A percentile compares a stretch with the other conserved stretches of the same genome.
phyloP scores from a whole-genome alignment of 441 rosid species.

The Syzygium syzygioides region DNA sequence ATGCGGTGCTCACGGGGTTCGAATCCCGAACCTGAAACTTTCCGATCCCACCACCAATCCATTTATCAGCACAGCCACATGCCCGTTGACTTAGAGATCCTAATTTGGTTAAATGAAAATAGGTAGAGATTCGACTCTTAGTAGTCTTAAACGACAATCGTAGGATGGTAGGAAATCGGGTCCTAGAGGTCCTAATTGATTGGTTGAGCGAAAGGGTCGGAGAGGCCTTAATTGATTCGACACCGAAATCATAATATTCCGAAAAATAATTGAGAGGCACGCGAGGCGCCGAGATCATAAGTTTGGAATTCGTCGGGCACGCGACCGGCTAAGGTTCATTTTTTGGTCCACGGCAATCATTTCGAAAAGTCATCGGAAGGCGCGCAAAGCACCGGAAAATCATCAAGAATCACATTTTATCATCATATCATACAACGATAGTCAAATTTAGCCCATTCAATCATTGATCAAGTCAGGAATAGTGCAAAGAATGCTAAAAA shows the following conservation, averaged over 20 bases:
- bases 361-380: no score
- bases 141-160: no score
- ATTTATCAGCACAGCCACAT: accelerated
- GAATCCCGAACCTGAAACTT: no score
- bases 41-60: no score
- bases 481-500: neutral
- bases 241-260: accelerated
- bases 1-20: no score
- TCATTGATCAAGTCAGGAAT: neutral
- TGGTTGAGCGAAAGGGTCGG: no score
- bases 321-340: accelerated
- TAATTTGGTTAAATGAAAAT: no score
- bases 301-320: neutral
- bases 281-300: accelerated
- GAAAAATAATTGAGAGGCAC: neutral
- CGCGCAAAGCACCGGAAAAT: neutral
- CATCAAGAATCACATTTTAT: neutral
- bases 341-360: neutral
- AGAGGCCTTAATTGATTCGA: neutral
- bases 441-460: neutral
- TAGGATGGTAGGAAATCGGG: no score
- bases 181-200: no score
- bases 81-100: no score
- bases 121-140: no score
- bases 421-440: accelerated